Evolutionary conservation across 106 monocot genomes (phyloP), one percentile per base, ranked within the genome.

Genomic region (Platanthera guangdongensis): DNA sequence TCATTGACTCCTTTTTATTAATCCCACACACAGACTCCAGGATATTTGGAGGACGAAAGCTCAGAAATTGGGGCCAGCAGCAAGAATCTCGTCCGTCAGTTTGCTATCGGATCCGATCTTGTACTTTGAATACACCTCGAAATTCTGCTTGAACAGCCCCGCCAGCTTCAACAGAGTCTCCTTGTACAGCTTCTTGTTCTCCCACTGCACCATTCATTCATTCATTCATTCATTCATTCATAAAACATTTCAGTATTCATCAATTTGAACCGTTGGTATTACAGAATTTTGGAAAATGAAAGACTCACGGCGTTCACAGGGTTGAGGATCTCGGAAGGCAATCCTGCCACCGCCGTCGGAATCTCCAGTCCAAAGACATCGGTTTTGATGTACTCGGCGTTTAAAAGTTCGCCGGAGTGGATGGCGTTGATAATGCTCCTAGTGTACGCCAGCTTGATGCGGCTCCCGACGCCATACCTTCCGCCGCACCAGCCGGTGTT

Each of bases 401-500:
- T 85, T 53, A 92, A 71, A 72, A 95, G 92, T 71, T 80, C 80
- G 14, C 95, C 95, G 2, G 88, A 87, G 83, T 95, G 95, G 59
- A 95, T 95, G 39, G 92, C 92, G 72, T 95, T 88, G 15, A 95
- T 95, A 82, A 95, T 92, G 62, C 80, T 92, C 62, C 95, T 70
- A n/a, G 95, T 95, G 80, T 92, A 88, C 0, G 77, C 50, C 50
- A 92, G 76, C 85, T 84, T 95, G 68, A 95, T 92, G 52, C 95
- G 88, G 32, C 77, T 95, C 57, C 95, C 95, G 39, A 88, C 88
- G 46, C 95, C 95, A 80, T 95, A 95, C 92, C 92, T 92, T 86
- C 95, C 95, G 69, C 95, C 95, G 65, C 88, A 92, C 95, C 95
- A 95, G 39, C 95, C 95, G 13, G 95, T 95, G 85, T 95, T 95